These are phyloP conservation scores for Fraxinus ornus DNA, from an alignment of 305 asterid genomes.

Conservation along the genomic window DNA sequence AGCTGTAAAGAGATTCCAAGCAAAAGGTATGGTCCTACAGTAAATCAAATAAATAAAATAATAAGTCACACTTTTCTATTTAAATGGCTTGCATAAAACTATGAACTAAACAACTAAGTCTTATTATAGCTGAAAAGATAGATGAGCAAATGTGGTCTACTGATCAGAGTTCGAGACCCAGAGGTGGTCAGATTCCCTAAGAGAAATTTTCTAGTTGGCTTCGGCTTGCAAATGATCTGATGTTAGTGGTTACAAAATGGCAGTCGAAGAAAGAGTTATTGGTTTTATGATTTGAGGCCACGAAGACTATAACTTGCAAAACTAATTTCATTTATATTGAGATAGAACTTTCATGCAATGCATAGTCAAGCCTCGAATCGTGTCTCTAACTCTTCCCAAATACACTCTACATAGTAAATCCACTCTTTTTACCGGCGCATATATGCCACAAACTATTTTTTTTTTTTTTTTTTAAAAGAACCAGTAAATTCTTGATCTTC, in stretches of 20 bases:
- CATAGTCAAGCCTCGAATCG: neutral
- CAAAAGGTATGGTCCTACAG: constrained; percentile 88
- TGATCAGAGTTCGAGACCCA: neutral
- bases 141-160: neutral
- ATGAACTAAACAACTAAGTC: neutral
- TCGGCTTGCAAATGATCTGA: neutral
- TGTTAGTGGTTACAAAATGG: neutral
- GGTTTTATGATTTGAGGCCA: neutral
- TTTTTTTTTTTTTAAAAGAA: neutral
- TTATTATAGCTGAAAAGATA: neutral
- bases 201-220: neutral
- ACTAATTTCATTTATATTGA: neutral
- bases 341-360: neutral
- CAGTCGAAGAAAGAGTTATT: neutral
- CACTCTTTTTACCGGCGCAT: neutral
- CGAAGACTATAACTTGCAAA: neutral
- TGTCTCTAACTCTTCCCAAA: neutral
- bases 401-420: neutral
- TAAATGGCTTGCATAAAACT: constrained; percentile 1
- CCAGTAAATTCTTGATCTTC: too few relatives aligned
- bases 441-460: neutral
- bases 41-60: constrained; percentile 20
- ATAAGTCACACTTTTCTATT: neutral
- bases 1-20: constrained; percentile 91
- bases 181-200: neutral